Evolutionary conservation across 495 filamentous ascomycete species (phyloP), one percentile per base, ranked within the genome.

Genomic region (Trichoderma gamsii): DNA sequence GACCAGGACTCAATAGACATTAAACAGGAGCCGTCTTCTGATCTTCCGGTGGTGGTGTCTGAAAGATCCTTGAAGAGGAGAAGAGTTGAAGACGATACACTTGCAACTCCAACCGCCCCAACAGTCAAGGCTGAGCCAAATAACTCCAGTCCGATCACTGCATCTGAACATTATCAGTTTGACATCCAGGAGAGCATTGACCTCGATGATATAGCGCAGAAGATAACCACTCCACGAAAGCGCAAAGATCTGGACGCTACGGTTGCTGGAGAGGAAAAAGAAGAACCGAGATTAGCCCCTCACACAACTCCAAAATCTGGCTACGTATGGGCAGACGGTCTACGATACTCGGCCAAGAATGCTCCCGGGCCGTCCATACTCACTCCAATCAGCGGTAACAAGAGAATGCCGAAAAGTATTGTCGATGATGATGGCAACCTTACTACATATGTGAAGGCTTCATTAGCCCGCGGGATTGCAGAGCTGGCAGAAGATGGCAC

Each of bases 161-260:
- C 56, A 23, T 61, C 56, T 76, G 74, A 68, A 67, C 69, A 21
- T 67, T 69, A 18, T 63, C n/a, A 65, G 23, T 79, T 83, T 66
- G 69, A 75, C 25, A 74, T 77, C 6, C 71, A 84, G 66, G 79
- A 85, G 70, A 92, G 89, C 66, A 83, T 92, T 41, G 91, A 95
- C 75, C 80, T 94, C 13, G 91, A 95, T 76, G 86, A 89, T 65
- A 83, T 90, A 64, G 87, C 85, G 27, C 75, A 78, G 63, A 81
- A 76, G 67, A 80, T 90, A 38, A 79, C 80, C 15, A 94, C 92
- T 0, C 91, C 92, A 13, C 83, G 80, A 70, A 89, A 87, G 69
- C 76, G 73, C 12, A 72, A 71, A 35, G 8, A 66, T 13, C 12
- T 52, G 23, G 41, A 66, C 27, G 9, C 13, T 32, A 11, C 27